Conservation (phyloP, 805 yeast genomes). For the Myxozyma geophila region DNA sequence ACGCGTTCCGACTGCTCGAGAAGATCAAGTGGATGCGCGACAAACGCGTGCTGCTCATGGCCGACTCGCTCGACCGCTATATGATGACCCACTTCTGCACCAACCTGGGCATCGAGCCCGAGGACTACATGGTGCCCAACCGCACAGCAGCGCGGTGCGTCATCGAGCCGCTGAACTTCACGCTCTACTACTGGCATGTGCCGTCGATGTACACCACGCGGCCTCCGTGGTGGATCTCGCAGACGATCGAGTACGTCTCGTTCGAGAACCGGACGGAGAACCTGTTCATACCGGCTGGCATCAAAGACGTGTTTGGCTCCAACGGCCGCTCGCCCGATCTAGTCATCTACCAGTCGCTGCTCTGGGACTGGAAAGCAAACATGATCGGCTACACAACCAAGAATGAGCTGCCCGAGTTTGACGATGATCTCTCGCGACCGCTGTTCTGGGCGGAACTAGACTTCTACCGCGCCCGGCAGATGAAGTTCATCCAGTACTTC, state of each 20-base stretch:
- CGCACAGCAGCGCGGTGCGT: slow-evolving; percentile 12
- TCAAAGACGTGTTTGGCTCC: slow-evolving; percentile 12
- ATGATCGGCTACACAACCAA: not conserved
- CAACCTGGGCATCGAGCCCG: slow-evolving; percentile 10
- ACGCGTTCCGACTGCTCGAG: not conserved
- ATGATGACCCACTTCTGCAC: slow-evolving; percentile 17
- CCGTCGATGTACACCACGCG: slow-evolving; percentile 25
- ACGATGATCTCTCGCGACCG: slow-evolving; percentile 5
- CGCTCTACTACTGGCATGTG: slow-evolving; percentile 32
- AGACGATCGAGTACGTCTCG: slow-evolving; percentile 17
- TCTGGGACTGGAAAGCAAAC: slow-evolving; percentile 21
- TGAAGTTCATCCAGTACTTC: slow-evolving; percentile 12
- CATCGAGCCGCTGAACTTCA: slow-evolving; percentile 20
- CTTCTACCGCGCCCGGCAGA: slow-evolving; percentile 15
- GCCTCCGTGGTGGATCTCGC: slow-evolving; percentile 33
- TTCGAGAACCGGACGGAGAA: slow-evolving; percentile 23
- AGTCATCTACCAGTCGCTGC: slow-evolving; percentile 17
- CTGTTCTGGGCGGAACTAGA: slow-evolving; percentile 26
- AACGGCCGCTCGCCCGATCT: slow-evolving; percentile 24
- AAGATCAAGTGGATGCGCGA: slow-evolving; percentile 14
- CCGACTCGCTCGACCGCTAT: slow-evolving; percentile 29
- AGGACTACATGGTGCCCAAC: slow-evolving; percentile 28
- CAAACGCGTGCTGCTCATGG: slow-evolving; percentile 21
- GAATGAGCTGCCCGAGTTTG: not conserved
- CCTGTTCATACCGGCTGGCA: not conserved